Evolutionary conservation across 805 yeast genomes (phyloP), one percentile per base, ranked within the genome.

Genomic region (Komagataella ulmi): DNA sequence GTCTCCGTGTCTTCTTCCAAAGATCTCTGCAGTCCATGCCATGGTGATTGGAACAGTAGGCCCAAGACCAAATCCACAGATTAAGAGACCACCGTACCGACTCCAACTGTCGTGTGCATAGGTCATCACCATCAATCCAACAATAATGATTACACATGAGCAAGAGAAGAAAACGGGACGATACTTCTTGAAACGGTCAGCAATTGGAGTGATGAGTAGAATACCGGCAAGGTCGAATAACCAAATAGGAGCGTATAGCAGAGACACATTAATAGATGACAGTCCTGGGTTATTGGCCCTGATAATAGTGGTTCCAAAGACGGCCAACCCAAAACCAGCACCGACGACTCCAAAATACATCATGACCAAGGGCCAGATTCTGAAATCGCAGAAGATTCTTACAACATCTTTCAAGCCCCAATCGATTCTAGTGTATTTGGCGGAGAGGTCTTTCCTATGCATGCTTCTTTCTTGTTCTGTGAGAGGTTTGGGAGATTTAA

Each of bases 261-360:
- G 72, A 1, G 91, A 83, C 23, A 88, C 79, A 53, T 81, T 70
- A 57, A 88, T 84, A 2, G 88, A 79, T 2, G 80, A 65, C 56
- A 85, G 70, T 6, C 61, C 57, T 2, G 91, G 83, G 61, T 85
- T 80, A 56, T 83, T 80, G 3, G 77, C 75, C 49, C 73, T 65
- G 58, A 88, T 83, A 57, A 88, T 77, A 7, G 91, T 81, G 3
- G 95, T 82, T 4, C 90, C 96, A 65, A 84, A 88, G 18, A 83
- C 91, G 36, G 89, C 89, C 49, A 88, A 69, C 36, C 95, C 96
- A 60, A 76, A 82, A 1, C 96, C 96, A n/a, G 88, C 80, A 48
- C 96, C 96, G 23, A 88, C 96, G 18, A 85, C 95, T 17, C 96
- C 96, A 63, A 88, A 88, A 67, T 88, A 88, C 96, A 88, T 88